Percentiles rank a stretch among this genome's conserved stretches.
Evolutionary conservation across 2,329 filamentous ascomycete species (phyloP).

Genomic region (Pseudogymnoascus sp.): DNA sequence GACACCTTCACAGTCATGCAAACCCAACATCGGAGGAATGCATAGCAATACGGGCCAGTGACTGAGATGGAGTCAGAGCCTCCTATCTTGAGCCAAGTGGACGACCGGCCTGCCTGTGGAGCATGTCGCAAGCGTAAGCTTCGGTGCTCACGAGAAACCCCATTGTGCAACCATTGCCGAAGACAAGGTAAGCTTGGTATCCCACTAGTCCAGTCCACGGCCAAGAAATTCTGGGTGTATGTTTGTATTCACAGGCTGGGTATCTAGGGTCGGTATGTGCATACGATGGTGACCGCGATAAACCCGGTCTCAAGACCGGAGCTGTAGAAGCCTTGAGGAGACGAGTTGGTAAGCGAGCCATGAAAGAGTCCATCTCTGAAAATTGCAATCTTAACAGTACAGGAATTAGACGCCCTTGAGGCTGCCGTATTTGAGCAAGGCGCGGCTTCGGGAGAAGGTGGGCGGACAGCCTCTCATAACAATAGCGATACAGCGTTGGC

Average conservation of each 20-base stretch:
- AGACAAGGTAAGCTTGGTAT: conserved; percentile 7
- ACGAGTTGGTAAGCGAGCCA: conserved; percentile 11
- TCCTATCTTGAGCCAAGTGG: not conserved
- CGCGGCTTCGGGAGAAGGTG: not conserved
- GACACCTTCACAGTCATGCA: not conserved
- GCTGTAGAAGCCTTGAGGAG: conserved; percentile 19
- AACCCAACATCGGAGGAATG: not conserved
- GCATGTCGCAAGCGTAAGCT: conserved; percentile 20
- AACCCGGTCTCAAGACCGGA: conserved; percentile 21
- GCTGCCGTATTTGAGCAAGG: not conserved
- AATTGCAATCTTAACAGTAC: not conserved
- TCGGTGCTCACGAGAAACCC: conserved; percentile 17
- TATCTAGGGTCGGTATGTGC: conserved; percentile 12
- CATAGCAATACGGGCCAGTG: not conserved
- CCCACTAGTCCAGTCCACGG: not conserved
- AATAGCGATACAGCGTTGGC: not conserved
- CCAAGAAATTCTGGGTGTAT: not conserved
- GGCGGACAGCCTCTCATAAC: not conserved
- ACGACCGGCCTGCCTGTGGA: conserved; percentile 15
- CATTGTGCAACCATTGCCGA: conserved; percentile 17
- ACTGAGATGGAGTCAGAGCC: not conserved
- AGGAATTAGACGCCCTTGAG: not conserved
- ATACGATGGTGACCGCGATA: conserved; percentile 20
- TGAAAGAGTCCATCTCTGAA: not conserved
- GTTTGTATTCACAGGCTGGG: not conserved